Base-by-base conservation (phyloP, 2,329 filamentous ascomycete species). In the Onygenales sp. region DNA sequence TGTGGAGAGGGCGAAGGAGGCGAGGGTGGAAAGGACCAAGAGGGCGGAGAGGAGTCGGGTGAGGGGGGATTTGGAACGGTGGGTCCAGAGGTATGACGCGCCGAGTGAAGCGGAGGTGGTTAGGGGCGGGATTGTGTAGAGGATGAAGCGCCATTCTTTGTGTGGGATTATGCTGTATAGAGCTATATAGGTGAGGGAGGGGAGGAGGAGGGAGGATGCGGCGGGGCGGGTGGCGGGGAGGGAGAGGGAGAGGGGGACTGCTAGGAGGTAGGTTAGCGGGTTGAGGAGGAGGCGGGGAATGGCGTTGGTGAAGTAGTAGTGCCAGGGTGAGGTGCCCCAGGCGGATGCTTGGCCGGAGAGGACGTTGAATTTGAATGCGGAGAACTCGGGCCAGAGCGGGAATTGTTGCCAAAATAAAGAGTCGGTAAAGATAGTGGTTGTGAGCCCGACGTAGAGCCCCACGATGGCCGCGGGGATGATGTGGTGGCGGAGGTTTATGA, bases 61-160 rank as follows among this genome's bases (percentile, higher is more conserved):
- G 36, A 80, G 32, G 2, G 75, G 13, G 1, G 79, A 81, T 65
- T 89, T 91, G 5, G 73, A 64, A n/a, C 80, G 75, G 42, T 85
- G 83, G 0, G 74, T 77, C 72, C 82, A 87, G 58, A 94, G 72
- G 69, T 83, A 85, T 53, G 82, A 80, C 11, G 89, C 88, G 17
- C 84, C 85, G 4, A 89, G 77, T 2, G 89, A 84, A 0, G 89
- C 85, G 2, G 85, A 80, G 9, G 85, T 86, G 0, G 91, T 95
- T 33, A 97, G 74, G 0, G 85, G 78, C 0, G 93, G 93, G 27
- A 95, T 78, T 51, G 83, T 78, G 71, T 97, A 97, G 63, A 97
- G 83, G 61, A 98, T 85, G 75, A 98, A 98, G 14, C 93, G 87
- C 67, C 90, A 87, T 72, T 98, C 93, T 68, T 98, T 98, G 74